Conservation (phyloP, 2,329 filamentous ascomycete species). For the Cercospora nicotianae region DNA sequence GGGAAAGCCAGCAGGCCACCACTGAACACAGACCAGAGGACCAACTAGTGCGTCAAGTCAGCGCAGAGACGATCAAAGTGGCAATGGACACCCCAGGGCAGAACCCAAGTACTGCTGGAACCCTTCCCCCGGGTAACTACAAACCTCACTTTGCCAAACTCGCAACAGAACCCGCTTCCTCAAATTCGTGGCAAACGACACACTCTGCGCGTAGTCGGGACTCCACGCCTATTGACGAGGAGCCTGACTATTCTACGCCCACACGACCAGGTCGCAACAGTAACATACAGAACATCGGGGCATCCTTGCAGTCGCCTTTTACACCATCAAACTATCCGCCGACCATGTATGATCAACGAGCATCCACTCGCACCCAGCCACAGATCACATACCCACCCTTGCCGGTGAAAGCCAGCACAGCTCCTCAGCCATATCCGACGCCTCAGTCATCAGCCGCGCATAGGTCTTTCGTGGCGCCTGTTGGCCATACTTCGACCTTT, state of each 20-base stretch:
- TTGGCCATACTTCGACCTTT: slow-evolving; percentile 6
- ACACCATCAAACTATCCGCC: slow-evolving; percentile 25
- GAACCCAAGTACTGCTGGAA: slow-evolving; percentile 13
- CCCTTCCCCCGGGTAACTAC: slow-evolving; percentile 9
- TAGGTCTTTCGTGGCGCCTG: slow-evolving; percentile 2
- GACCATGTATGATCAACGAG: background rate
- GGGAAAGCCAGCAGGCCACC: slow-evolving; percentile 29
- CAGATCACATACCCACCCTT: slow-evolving; percentile 13
- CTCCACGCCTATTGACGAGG: slow-evolving; percentile 22
- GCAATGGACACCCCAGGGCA: slow-evolving; percentile 27
- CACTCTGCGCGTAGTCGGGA: slow-evolving; percentile 16
- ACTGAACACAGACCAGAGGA: slow-evolving; percentile 12
- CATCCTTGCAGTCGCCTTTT: slow-evolving; percentile 24
- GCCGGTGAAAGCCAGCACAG: slow-evolving; percentile 4
- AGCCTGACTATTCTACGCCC: slow-evolving; percentile 22
- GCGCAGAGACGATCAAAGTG: slow-evolving; percentile 49
- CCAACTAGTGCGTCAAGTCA: slow-evolving; percentile 35
- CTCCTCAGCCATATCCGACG: slow-evolving; percentile 7
- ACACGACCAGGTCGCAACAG: slow-evolving; percentile 26
- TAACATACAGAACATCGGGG: slow-evolving; percentile 23
- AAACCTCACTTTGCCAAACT: slow-evolving; percentile 13
- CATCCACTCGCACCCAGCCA: slow-evolving; percentile 2
- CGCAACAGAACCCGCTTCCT: slow-evolving; percentile 4
- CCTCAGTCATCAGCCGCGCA: slow-evolving; percentile 1
- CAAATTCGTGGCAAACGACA: slow-evolving; percentile 22